Evolutionary conservation across 2,329 filamentous ascomycete species (phyloP).

Genomic region (Talaromyces atroroseus): DNA sequence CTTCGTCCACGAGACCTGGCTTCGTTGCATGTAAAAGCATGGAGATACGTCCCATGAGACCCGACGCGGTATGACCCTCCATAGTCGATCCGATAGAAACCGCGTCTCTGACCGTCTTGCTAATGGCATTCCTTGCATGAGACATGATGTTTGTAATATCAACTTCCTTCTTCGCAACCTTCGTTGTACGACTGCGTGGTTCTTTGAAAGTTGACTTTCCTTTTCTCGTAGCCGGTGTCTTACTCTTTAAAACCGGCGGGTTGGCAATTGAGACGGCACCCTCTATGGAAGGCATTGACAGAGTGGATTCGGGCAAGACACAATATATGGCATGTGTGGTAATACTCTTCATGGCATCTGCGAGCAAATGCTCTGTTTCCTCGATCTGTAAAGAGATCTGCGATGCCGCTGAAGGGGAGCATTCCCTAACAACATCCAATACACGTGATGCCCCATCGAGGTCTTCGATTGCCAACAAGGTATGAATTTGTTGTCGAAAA

Average conservation of each 20-base stretch:
- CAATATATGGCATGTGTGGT: constrained; percentile 78
- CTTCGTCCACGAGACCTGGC: constrained; percentile 22
- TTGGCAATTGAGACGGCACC: constrained; percentile 20
- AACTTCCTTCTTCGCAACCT: constrained; percentile 25
- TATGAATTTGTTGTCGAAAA: constrained; percentile 47
- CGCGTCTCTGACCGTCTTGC: constrained; percentile 28
- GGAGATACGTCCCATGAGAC: constrained; percentile 36
- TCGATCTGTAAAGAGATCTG: constrained; percentile 50
- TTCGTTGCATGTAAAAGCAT: constrained; percentile 40
- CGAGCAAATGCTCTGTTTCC: constrained; percentile 33
- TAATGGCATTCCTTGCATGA: constrained; percentile 31
- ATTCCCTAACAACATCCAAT: constrained; percentile 38
- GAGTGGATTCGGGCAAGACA: constrained; percentile 84
- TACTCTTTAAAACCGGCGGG: constrained; percentile 28
- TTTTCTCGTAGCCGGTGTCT: constrained; percentile 20
- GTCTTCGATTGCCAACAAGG: constrained; percentile 40
- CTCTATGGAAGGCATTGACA: constrained; percentile 71
- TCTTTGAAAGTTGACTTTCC: constrained; percentile 24
- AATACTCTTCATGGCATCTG: constrained; percentile 49
- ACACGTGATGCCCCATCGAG: constrained; percentile 55
- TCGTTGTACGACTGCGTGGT: constrained; percentile 23
- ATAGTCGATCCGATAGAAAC: constrained; percentile 34
- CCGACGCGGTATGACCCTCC: constrained; percentile 34
- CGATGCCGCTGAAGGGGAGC: constrained; percentile 48
- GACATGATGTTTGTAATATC: constrained; percentile 34